Evolutionary conservation across 2,329 filamentous ascomycete species (phyloP), one percentile per base, ranked within the genome.

Genomic region (Penicillium italicum): DNA sequence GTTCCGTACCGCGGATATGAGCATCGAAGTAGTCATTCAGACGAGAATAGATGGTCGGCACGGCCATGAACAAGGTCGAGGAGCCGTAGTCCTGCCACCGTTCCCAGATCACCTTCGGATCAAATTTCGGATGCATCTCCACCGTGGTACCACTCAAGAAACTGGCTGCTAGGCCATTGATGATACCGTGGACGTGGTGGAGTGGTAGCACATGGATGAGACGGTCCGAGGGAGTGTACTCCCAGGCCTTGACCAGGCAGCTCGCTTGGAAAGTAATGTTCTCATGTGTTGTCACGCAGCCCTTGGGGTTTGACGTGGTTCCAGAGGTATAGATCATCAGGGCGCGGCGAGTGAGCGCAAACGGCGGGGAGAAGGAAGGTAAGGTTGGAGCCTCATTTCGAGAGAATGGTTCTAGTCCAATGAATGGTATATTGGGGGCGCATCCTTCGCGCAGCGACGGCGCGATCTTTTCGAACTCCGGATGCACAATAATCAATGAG

Each of bases 21-120:
- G 68, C 43, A 42, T 77, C 73, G 47, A 76, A 77, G 51, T 79
- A 76, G 53, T 79, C 74, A 54, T 77, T 74, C 48, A 81, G 66
- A 0, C 77, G 73, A 43, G 78, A 76, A 65, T 80, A 81, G 30
- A 81, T 79, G 1, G 79, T 81, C 4, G 79, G 79, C 1, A 81
- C 79, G 16, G 77, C 79, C 61, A 78, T 76, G 69, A 81, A 81
- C 70, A 80, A 75, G 0, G 76, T 73, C 28, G 77, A 70, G 42
- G 70, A 66, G 58, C 73, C 74, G 51, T 60, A 65, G 30, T 66
- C 70, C 55, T 69, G 66, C 77, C 77, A 80, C 16, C 78, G 72
- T 20, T 72, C 66, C 79, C 79, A 81, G 62, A 79, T 77, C 53
- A 72, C 61, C 60, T 69, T 60, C 11, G 75, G 68, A 45, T 78